Conservation (phyloP, 1,284 basidiomycete genomes). For the Marasmius fiardii region DNA sequence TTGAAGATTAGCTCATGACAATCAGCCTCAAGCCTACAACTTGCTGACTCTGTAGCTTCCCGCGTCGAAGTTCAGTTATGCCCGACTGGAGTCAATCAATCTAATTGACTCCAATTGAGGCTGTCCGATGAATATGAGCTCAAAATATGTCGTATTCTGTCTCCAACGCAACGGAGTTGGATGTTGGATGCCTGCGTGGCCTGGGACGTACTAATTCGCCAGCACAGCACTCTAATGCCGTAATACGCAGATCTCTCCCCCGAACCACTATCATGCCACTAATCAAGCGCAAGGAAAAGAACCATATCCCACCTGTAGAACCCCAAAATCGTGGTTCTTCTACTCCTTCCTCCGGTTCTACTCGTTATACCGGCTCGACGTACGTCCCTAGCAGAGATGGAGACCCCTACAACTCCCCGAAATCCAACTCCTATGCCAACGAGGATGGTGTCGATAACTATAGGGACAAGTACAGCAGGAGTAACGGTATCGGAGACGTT, state of each 20-base stretch:
- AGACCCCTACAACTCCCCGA: conserved; percentile 41
- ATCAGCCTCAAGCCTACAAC: no score
- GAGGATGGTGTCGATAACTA: conserved; percentile 18
- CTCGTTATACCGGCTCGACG: conserved; percentile 54
- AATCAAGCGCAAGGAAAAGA: conserved; percentile 69
- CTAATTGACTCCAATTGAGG: no score
- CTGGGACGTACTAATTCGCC: no score
- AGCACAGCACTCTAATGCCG: no score
- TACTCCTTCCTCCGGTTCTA: conserved; percentile 39
- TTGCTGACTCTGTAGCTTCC: no score
- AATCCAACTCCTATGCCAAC: conserved; percentile 20
- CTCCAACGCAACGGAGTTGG: no score
- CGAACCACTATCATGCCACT: conserved; percentile 56
- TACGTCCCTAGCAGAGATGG: conserved; percentile 68
- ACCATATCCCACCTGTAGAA: conserved; percentile 66
- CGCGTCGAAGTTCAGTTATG: no score
- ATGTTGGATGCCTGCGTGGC: no score
- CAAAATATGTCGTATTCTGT: no score
- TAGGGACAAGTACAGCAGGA: conserved; percentile 46
- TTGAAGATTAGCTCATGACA: no score
- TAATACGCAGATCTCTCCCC: background rate
- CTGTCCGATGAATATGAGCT: no score
- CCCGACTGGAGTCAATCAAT: no score
- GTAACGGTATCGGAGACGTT: conserved; percentile 54
- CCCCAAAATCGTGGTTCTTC: conserved; percentile 16